A percentile compares a stretch with the other conserved stretches of the same genome.
Evolutionary conservation across 192 early-diverging fungal species (phyloP).

Genomic region (Spinellus fusiger): DNA sequence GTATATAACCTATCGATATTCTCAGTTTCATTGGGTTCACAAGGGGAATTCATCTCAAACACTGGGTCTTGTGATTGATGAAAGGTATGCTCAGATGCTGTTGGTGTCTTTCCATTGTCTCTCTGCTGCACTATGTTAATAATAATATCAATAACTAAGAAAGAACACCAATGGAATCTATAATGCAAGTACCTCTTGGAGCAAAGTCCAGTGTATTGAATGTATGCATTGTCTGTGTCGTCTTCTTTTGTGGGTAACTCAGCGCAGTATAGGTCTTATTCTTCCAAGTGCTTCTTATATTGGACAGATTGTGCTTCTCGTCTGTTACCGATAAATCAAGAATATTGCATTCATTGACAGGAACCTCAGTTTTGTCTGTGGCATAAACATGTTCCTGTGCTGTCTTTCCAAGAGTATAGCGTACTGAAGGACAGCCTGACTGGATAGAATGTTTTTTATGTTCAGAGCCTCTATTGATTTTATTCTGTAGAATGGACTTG

Average conservation of each 20-base stretch:
- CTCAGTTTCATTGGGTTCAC: conserved; percentile 19
- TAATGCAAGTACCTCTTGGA: neutral
- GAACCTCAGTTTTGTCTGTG: neutral
- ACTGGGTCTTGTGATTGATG: conserved; percentile 9
- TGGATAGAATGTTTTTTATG: neutral
- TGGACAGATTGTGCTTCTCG: neutral
- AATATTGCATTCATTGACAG: neutral
- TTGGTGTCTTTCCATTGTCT: conserved; percentile 18
- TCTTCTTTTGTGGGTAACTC: too few species aligned
- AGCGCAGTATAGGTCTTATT: too few species aligned
- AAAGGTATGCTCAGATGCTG: conserved; percentile 10
- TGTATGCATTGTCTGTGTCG: too few species aligned
- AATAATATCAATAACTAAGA: neutral
- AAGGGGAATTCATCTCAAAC: neutral
- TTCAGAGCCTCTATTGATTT: neutral
- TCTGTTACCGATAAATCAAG: neutral
- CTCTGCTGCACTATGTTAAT: neutral
- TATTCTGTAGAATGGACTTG: neutral
- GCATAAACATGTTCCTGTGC: neutral
- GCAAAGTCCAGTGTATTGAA: neutral
- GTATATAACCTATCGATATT: too few species aligned
- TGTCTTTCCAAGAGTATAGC: neutral
- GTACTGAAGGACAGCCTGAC: neutral
- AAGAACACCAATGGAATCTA: too few species aligned
- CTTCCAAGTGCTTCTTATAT: too few species aligned